A percentile compares a stretch with the other conserved stretches of the same genome.
Conservation (phyloP, 1,284 basidiomycete genomes). For the Rhodotorula sp. region DNA sequence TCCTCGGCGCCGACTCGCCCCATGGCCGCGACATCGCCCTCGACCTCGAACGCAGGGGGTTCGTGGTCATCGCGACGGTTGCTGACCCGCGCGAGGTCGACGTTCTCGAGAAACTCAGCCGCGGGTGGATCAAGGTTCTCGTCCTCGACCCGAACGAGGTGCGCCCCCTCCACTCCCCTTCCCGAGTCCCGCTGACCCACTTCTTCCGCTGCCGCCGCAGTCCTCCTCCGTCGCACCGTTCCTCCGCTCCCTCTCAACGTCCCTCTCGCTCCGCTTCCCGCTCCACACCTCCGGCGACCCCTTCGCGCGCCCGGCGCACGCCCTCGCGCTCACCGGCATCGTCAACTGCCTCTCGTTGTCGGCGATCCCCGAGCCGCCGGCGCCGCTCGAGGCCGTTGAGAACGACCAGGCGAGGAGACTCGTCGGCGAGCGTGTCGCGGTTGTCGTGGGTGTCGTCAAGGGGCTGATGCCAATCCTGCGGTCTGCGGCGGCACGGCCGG, state of each 20-base stretch:
- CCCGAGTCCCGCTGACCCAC: not conserved
- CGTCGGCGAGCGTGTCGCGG: conserved; percentile 33
- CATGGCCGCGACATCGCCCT: conserved; percentile 62
- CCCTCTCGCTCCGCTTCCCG: conserved; percentile 77
- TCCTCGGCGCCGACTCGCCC: conserved; percentile 70
- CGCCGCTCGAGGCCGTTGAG: conserved; percentile 39
- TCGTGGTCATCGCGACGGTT: conserved; percentile 76
- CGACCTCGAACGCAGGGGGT: conserved; percentile 71
- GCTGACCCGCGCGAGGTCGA: conserved; percentile 64
- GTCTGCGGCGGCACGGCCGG: conserved; percentile 17
- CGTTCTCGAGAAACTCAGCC: conserved; percentile 63
- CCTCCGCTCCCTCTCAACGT: conserved; percentile 71
- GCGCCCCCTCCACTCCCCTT: conserved; percentile 39
- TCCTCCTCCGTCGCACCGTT: conserved; percentile 69
- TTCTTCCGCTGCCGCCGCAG: conserved; percentile 52
- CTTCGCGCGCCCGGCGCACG: conserved; percentile 53
- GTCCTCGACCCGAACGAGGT: conserved; percentile 75
- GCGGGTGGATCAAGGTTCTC: conserved; percentile 74
- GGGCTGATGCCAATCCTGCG: conserved; percentile 39
- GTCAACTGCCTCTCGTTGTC: conserved; percentile 44
- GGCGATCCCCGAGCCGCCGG: not conserved
- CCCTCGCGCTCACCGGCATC: conserved; percentile 41
- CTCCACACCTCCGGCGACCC: conserved; percentile 73
- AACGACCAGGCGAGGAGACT: conserved; percentile 14
- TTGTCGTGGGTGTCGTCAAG: conserved; percentile 15